Conservation (phyloP, 306 rosid species). For the Trichosanthes cucumerina region DNA sequence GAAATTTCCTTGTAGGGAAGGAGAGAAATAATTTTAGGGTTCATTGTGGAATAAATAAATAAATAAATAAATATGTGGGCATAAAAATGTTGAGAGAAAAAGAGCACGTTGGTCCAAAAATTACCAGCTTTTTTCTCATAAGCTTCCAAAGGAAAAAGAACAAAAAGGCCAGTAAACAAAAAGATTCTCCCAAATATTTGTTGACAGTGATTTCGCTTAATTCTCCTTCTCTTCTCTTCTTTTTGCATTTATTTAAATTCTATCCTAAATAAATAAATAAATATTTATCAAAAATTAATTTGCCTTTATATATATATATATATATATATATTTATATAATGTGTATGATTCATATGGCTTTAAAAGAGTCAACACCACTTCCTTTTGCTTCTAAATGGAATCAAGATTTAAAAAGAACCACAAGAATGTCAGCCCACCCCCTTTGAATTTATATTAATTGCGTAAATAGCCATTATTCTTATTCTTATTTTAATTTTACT, state of each 20-base stretch:
- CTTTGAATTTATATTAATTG: slow-evolving; percentile 20
- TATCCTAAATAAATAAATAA: background rate
- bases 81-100: slow-evolving; percentile 15
- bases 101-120: slow-evolving; percentile 28
- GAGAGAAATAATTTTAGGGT: background rate
- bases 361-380: slow-evolving; percentile 5
- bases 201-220: slow-evolving; percentile 33
- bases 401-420: background rate
- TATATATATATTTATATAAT: slow-evolving; percentile 4
- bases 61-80: background rate
- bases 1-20: slow-evolving; percentile 10
- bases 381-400: background rate
- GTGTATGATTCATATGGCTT: slow-evolving; percentile 15
- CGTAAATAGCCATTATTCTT: background rate
- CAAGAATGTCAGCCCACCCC: slow-evolving; percentile 20
- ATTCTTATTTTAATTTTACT: background rate
- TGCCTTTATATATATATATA: background rate
- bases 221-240: background rate
- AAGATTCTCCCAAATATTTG: slow-evolving; percentile 44
- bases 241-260: background rate
- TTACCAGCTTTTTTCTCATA: slow-evolving; percentile 24
- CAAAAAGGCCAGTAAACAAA: slow-evolving; percentile 24
- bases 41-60: background rate
- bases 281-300: background rate
- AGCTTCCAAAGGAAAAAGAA: slow-evolving; percentile 40